A percentile compares a stretch with the other conserved stretches of the same genome.
These are phyloP conservation scores for Silene noctiflora DNA, from an alignment of 179 eudicot species.

Conservation along the genomic window DNA sequence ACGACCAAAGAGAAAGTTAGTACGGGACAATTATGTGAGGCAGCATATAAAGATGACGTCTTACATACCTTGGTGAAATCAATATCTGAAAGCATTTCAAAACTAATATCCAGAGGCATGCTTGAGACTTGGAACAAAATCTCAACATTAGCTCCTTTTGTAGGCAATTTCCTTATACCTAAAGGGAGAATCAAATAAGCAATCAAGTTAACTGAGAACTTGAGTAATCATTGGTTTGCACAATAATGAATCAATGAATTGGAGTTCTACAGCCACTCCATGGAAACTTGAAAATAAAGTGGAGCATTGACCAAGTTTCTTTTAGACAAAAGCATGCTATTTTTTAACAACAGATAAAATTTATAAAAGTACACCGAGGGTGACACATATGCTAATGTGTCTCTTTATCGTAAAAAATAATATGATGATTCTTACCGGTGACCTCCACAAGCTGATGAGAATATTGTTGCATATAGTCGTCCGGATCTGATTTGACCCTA, in stretches of 20 bases:
- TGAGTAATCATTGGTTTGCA: background rate
- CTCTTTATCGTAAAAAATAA: too few relatives aligned
- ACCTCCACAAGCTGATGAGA: slow-evolving; percentile 39
- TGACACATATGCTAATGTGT: background rate
- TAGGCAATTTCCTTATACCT: slow-evolving; percentile 22
- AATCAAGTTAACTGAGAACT: background rate
- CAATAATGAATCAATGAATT: background rate
- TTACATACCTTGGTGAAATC: slow-evolving; percentile 36
- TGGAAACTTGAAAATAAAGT: background rate
- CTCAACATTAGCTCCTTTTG: slow-evolving; percentile 6
- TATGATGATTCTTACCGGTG: slow-evolving; percentile 25
- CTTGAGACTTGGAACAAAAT: slow-evolving; percentile 30
- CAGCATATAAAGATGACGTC: slow-evolving; percentile 2
- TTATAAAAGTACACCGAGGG: background rate
- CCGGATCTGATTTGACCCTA: slow-evolving; percentile 36
- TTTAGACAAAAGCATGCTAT: slow-evolving; percentile 1
- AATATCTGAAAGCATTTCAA: slow-evolving; percentile 30
- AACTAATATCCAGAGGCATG: slow-evolving; percentile 29
- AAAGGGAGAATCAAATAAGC: slow-evolving; percentile 7
- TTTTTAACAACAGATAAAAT: background rate
- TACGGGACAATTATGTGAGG: background rate
- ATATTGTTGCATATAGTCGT: slow-evolving; percentile 26
- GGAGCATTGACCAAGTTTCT: slow-evolving; percentile 3
- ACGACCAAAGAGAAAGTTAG: background rate
- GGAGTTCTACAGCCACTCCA: background rate